Evolutionary conservation across 352 stramenopile genomes (phyloP), one percentile per base, ranked within the genome.

Genomic region (Pythium grandisporangium): DNA sequence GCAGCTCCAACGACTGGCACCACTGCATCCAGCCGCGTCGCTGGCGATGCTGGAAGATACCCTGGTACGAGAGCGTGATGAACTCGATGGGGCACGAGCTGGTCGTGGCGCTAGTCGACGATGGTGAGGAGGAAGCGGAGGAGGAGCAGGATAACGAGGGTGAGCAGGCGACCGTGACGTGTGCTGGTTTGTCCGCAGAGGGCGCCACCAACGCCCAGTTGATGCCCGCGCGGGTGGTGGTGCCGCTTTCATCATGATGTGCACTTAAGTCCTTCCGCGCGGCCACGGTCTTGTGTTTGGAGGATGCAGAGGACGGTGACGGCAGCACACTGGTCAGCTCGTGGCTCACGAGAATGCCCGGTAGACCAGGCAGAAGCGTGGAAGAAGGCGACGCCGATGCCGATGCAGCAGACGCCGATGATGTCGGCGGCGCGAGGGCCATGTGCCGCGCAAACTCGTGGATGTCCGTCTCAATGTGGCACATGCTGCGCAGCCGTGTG

Each of bases 1-100:
- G 53, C 13, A 62, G 40, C 11, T 62, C 53, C 25, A 62, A 42
- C 19, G 48, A 58, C 35, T 58, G 53, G 30, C 48, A 48, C 41
- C 47, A 58, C 24, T 62, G 53, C 11, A 62, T 30, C 53, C 53
- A 62, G 10, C 53, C 53, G 2, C 48, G 48, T 2, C 48, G 37
- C 11, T 34, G 32, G 24, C 48, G 53, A 24, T 62, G 53, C 43
- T 44, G 46, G 36, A 62, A 62, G 4, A 48, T 11, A 16, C 39
- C 53, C 17, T 62, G 53, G 25, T 62, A 62, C 35, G 35, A 41
- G 0, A 62, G 48, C 22, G 54, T 38, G 10, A 53, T n/a, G 39
- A 50, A 62, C 26, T 48, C 25, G 38, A 35, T 35, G 16, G 6
- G 23, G 16, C 13, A 14, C 38, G 44, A 41, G 11, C 42, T 14